phyloP scores from a whole-genome alignment of 495 filamentous ascomycete species.

The Penicillium simplicissimum region DNA sequence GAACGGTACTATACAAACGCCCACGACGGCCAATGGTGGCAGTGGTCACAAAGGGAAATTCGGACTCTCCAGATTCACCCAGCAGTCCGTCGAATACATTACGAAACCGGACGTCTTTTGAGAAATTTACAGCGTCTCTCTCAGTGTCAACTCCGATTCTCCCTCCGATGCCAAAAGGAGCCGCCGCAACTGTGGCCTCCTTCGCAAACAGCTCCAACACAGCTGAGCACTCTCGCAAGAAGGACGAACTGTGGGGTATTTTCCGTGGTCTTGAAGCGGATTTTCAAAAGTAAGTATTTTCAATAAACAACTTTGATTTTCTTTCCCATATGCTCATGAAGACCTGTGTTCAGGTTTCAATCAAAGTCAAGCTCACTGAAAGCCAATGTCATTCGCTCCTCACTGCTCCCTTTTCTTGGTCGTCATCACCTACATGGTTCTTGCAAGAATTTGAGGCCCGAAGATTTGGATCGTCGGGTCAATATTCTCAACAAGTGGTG shows the following conservation, averaged over 20 bases:
- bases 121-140: conserved; percentile 53
- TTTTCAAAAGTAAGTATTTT: conserved; percentile 64
- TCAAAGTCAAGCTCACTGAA: conserved; percentile 75
- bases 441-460: conserved; percentile 64
- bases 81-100: conserved; percentile 52
- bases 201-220: conserved; percentile 36
- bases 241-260: conserved; percentile 86
- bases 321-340: conserved; percentile 16
- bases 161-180: conserved; percentile 52
- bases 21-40: conserved; percentile 54
- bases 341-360: conserved; percentile 56
- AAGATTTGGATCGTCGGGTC: conserved; percentile 83
- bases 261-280: conserved; percentile 84
- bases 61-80: conserved; percentile 43
- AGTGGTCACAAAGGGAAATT: conserved; percentile 46
- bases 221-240: conserved; percentile 53
- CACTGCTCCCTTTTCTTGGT: conserved; percentile 81
- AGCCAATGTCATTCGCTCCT: conserved; percentile 73
- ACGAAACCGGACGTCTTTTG: conserved; percentile 59
- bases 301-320: too few species aligned
- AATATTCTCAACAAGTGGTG: conserved; percentile 94
- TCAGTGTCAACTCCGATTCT: conserved; percentile 48
- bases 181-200: conserved; percentile 31
- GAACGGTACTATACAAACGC: conserved; percentile 45
- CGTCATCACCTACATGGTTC: conserved; percentile 71